These are phyloP conservation scores for Saturnispora sanitii DNA, from an alignment of 805 yeast genomes.

Conservation along the genomic window DNA sequence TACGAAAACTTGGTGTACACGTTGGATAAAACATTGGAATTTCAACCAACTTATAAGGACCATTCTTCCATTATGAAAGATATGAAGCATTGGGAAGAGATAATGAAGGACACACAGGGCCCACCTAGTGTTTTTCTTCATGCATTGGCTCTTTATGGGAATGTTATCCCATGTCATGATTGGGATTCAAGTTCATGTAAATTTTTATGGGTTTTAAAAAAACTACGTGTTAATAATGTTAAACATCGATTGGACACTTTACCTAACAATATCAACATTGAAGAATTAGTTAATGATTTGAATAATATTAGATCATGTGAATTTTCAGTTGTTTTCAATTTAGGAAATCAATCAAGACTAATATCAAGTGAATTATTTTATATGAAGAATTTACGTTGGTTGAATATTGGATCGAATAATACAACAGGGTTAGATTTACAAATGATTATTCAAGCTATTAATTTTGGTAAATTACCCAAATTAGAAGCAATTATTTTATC, in stretches of 20 bases:
- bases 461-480: constrained; percentile 5
- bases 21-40: neutral
- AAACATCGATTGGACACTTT: constrained; percentile 11
- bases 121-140: constrained; percentile 4
- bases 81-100: neutral
- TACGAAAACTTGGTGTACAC: constrained; percentile 1
- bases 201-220: constrained; percentile 10
- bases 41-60: neutral
- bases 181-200: neutral
- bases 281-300: constrained; percentile 6
- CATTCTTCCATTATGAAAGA: neutral
- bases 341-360: constrained; percentile 4
- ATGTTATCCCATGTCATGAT: constrained; percentile 5
- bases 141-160: neutral
- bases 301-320: constrained; percentile 1
- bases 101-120: constrained; percentile 5
- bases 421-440: constrained; percentile 5
- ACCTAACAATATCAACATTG: constrained; percentile 10
- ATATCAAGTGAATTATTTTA: constrained; percentile 7
- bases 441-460: constrained; percentile 10
- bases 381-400: constrained; percentile 8
- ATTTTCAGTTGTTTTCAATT: constrained; percentile 5
- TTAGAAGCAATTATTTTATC: constrained; percentile 9
- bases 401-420: constrained; percentile 6
- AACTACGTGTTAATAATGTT: neutral